Evolutionary conservation across 306 rosid species (phyloP).

Genomic region (Hylodesmum podocarpum): DNA sequence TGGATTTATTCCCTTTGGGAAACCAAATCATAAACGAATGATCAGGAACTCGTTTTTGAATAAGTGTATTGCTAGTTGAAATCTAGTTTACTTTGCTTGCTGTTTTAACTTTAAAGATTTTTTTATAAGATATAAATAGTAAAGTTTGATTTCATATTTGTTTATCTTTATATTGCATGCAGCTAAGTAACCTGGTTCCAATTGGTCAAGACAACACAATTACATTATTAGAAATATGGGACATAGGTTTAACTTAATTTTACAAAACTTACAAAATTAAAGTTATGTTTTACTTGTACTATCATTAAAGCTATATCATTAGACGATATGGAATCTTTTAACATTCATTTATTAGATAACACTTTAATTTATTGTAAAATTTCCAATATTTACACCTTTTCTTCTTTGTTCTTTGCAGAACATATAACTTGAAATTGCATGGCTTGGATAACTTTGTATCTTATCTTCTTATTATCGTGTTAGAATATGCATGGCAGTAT

Average conservation of each 20-base stretch:
- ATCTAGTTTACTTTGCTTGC: not conserved
- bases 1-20: not conserved
- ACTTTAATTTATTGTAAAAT: not conserved
- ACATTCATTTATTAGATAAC: not conserved
- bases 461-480: not conserved
- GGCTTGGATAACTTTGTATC: not conserved
- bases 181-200: no score
- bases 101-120: not conserved
- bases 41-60: conserved; percentile 9
- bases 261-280: no score
- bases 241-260: no score
- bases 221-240: no score
- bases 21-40: not conserved
- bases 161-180: not conserved
- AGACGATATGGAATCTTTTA: no score
- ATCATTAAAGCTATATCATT: no score
- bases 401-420: not conserved
- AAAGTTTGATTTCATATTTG: not conserved
- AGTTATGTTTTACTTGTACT: no score
- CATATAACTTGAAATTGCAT: not conserved
- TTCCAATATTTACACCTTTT: not conserved
- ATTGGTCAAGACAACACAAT: no score
- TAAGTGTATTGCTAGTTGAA: not conserved
- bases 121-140: not conserved
- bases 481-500: not conserved